These are phyloP conservation scores for Staphylotrichum longicolle DNA, from an alignment of 495 filamentous ascomycete genomes.

Conservation along the genomic window DNA sequence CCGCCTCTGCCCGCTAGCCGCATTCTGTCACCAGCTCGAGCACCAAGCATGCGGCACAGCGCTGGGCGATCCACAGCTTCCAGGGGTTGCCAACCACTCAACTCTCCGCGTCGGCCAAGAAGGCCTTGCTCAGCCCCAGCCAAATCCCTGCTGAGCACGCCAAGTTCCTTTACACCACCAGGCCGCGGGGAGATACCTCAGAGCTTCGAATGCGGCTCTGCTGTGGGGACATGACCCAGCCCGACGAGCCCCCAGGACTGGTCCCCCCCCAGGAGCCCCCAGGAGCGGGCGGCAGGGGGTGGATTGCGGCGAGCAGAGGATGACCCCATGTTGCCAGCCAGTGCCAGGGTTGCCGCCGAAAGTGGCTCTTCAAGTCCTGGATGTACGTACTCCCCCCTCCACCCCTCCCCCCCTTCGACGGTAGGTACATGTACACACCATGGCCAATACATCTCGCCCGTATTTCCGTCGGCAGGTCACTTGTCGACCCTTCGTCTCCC, in stretches of 20 bases:
- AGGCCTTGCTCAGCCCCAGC: constrained; percentile 7
- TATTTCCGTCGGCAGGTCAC: background rate
- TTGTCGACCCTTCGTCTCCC: background rate
- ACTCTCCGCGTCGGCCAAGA: background rate
- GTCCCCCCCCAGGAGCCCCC: no score
- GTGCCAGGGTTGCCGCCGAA: no score
- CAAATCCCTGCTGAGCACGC: background rate
- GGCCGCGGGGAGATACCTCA: background rate
- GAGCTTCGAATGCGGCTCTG: constrained; percentile 3
- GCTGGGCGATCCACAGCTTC: background rate
- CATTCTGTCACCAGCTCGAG: background rate
- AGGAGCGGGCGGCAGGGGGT: background rate
- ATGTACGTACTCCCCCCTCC: no score
- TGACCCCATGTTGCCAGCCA: no score
- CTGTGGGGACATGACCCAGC: background rate
- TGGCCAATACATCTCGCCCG: no score
- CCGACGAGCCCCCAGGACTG: no score
- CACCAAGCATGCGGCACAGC: constrained; percentile 3
- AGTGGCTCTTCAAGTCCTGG: no score
- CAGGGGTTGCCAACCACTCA: constrained; percentile 1
- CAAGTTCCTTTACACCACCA: background rate
- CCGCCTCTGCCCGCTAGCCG: background rate
- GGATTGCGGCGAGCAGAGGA: no score
- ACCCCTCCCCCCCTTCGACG: no score
- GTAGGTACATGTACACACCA: no score